Percentiles rank a stretch among this genome's conserved stretches.
phyloP scores from a whole-genome alignment of 306 rosid genomes.

The Cucumis hystrix region DNA sequence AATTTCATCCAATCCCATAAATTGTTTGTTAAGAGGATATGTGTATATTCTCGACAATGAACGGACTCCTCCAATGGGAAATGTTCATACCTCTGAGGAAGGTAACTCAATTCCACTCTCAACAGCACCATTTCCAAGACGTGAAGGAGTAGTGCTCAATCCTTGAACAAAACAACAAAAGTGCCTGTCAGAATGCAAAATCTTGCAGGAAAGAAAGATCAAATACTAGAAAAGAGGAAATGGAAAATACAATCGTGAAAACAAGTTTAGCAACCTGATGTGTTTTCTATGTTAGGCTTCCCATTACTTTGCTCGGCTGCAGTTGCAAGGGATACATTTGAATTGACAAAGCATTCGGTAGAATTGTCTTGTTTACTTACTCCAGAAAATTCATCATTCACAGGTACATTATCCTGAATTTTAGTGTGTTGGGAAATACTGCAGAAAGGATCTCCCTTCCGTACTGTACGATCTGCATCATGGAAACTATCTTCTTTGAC shows the following conservation, averaged over 20 bases:
- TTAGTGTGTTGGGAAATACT: constrained; percentile 32
- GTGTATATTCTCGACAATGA: neutral
- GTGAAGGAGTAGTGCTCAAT: constrained; percentile 33
- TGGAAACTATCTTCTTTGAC: constrained; percentile 46
- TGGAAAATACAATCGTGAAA: constrained; percentile 2
- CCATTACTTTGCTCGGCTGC: constrained; percentile 56
- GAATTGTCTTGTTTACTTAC: constrained; percentile 51
- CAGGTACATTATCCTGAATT: constrained; percentile 27
- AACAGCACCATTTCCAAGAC: constrained; percentile 41
- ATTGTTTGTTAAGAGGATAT: neutral
- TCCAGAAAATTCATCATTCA: constrained; percentile 55
- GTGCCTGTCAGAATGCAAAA: constrained; percentile 13
- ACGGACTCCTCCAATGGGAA: neutral
- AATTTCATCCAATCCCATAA: neutral
- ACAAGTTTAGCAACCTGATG: constrained; percentile 45
- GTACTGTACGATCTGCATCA: constrained; percentile 34
- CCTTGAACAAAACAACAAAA: constrained; percentile 45
- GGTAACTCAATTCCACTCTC: constrained; percentile 54
- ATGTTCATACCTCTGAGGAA: constrained; percentile 53
- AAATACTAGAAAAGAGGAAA: constrained; percentile 4
- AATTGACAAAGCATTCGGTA: constrained; percentile 39
- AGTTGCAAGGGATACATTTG: constrained; percentile 41
- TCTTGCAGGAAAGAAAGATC: constrained; percentile 8
- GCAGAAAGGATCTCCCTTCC: constrained; percentile 38
- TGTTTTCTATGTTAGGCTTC: constrained; percentile 37